phyloP scores from a whole-genome alignment of 2,329 filamentous ascomycete genomes.

The Magnaporthiopsis incrustans region DNA sequence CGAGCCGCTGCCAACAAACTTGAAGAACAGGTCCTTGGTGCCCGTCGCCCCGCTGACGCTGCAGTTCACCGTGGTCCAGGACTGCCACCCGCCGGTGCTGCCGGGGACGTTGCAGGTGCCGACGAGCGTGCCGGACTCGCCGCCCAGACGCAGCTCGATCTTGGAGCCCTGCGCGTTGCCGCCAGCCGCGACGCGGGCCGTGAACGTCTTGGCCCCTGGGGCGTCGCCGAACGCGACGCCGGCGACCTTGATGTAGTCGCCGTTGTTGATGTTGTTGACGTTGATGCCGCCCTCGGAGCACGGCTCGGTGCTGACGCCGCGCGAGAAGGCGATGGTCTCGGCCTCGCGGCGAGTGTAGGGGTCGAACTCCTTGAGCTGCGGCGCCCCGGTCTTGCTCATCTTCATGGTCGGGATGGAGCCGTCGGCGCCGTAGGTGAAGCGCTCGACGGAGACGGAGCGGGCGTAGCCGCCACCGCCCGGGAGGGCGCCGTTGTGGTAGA shows the following conservation, averaged over 20 bases:
- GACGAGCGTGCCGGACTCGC: conserved; percentile 17
- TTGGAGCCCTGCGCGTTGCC: conserved; percentile 14
- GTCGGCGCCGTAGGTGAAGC: conserved; percentile 20
- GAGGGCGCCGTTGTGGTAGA: conserved; percentile 25
- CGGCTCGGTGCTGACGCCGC: neutral
- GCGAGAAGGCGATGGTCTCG: conserved; percentile 22
- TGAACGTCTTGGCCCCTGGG: conserved; percentile 14
- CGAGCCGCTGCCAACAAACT: neutral
- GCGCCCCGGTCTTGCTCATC: conserved; percentile 20
- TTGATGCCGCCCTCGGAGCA: conserved; percentile 18
- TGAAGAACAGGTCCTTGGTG: conserved; percentile 3
- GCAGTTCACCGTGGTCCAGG: conserved; percentile 3
- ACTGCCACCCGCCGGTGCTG: conserved; percentile 20
- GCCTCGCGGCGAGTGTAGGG: conserved; percentile 21
- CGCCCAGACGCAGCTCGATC: conserved; percentile 21
- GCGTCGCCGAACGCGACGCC: conserved; percentile 22
- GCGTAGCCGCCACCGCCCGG: conserved; percentile 20
- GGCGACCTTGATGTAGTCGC: conserved; percentile 24
- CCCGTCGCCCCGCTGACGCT: neutral
- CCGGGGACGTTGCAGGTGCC: conserved; percentile 19
- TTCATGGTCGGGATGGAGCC: conserved; percentile 20
- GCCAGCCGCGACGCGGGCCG: conserved; percentile 19
- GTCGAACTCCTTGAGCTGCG: conserved; percentile 17
- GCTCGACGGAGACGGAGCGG: conserved; percentile 20
- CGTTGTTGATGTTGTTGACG: conserved; percentile 20